Conservation (phyloP, 2,329 filamentous ascomycete genomes). For the Beauveria scarabaeidicola region DNA sequence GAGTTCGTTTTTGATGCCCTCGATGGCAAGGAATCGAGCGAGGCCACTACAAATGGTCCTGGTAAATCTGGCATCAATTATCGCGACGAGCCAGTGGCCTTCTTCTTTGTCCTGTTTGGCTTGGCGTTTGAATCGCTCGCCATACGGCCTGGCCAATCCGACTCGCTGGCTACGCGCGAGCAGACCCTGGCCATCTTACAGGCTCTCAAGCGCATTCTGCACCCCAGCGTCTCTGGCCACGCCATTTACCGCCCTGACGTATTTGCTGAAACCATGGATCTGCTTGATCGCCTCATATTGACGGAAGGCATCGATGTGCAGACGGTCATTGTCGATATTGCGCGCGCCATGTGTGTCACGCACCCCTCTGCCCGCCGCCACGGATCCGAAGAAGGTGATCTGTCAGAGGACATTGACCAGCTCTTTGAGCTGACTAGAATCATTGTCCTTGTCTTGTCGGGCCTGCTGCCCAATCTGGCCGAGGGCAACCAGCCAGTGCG, state of each 20-base stretch:
- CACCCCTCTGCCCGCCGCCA: conserved; percentile 73
- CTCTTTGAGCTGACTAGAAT: conserved; percentile 94
- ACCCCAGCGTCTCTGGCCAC: conserved; percentile 89
- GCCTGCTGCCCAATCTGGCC: conserved; percentile 73
- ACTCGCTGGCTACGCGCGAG: conserved; percentile 57
- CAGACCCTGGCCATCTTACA: conserved; percentile 83
- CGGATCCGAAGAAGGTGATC: conserved; percentile 55
- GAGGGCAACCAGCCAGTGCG: conserved; percentile 58
- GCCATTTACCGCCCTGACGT: conserved; percentile 94
- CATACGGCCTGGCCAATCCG: conserved; percentile 51
- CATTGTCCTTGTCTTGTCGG: conserved; percentile 85
- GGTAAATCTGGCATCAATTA: conserved; percentile 85
- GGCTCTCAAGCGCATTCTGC: conserved; percentile 88
- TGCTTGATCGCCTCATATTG: conserved; percentile 83
- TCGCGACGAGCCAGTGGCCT: conserved; percentile 91
- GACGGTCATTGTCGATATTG: conserved; percentile 87
- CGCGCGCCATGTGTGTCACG: conserved; percentile 77
- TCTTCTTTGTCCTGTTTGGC: conserved; percentile 97
- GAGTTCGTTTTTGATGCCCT: conserved; percentile 95
- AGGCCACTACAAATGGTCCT: conserved; percentile 38
- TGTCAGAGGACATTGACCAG: conserved; percentile 96
- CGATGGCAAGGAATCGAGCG: conserved; percentile 66
- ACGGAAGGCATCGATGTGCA: conserved; percentile 88
- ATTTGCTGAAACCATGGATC: conserved; percentile 94
- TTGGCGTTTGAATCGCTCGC: conserved; percentile 94